Evolutionary conservation across 306 rosid species (phyloP).

Genomic region (Prosopis cineraria): DNA sequence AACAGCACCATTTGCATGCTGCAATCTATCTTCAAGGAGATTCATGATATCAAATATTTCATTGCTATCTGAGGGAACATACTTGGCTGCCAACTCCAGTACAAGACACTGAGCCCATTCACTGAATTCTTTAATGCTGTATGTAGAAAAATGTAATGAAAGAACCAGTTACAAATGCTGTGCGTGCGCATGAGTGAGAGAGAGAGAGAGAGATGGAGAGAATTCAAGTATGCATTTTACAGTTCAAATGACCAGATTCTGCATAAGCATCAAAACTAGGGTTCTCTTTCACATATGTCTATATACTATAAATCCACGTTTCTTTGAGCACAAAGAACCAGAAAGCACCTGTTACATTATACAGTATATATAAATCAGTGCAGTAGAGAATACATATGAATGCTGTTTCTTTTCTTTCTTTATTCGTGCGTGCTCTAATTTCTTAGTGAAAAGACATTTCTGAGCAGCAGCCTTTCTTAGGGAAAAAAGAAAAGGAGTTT

Average conservation of each 20-base stretch:
- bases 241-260: slow-evolving; percentile 8
- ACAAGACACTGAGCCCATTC: slow-evolving; percentile 99
- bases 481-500: slow-evolving; percentile 5
- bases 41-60: slow-evolving; percentile 98
- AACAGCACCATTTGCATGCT: slow-evolving; percentile 99
- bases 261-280: slow-evolving; percentile 12
- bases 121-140: slow-evolving; percentile 91
- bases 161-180: slow-evolving; percentile 15
- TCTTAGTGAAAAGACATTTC: not conserved
- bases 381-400: not conserved
- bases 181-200: too few relatives aligned
- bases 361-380: not conserved
- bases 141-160: slow-evolving; percentile 31
- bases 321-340: slow-evolving; percentile 2
- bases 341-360: slow-evolving; percentile 23
- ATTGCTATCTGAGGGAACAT: slow-evolving; percentile 77
- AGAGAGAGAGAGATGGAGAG: too few relatives aligned
- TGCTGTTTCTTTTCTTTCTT: not conserved
- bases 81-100: slow-evolving; percentile 86
- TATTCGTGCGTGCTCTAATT: not conserved
- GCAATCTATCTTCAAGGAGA: slow-evolving; percentile 99
- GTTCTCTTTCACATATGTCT: slow-evolving; percentile 17
- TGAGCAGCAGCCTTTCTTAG: not conserved
- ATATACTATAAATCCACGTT: slow-evolving; percentile 19
- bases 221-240: slow-evolving; percentile 31